phyloP scores from a whole-genome alignment of 1,284 basidiomycete species.

The Ustilago hordei region DNA sequence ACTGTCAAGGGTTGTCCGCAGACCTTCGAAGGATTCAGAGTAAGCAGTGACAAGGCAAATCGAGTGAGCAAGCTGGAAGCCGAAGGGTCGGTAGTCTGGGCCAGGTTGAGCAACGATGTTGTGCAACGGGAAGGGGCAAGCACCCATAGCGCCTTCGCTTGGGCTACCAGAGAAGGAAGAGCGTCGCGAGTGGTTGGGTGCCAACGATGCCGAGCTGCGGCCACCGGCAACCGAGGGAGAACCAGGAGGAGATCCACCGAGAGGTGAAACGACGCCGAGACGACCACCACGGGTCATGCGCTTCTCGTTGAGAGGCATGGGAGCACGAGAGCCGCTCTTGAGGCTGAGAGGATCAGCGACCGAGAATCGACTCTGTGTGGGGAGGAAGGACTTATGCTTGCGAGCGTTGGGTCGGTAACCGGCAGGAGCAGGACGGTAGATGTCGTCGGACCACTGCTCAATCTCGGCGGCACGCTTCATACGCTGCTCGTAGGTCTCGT shows the following conservation, averaged over 20 bases:
- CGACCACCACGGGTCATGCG: constrained; percentile 47
- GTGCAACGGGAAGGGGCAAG: constrained; percentile 84
- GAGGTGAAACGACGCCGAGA: constrained; percentile 54
- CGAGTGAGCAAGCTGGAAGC: constrained; percentile 91
- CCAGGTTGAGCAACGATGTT: constrained; percentile 94
- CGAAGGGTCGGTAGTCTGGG: constrained; percentile 91
- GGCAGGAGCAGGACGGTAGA: constrained; percentile 92
- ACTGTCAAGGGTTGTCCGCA: constrained; percentile 96
- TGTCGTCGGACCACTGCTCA: constrained; percentile 96
- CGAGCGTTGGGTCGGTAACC: constrained; percentile 84
- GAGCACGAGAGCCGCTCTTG: constrained; percentile 43
- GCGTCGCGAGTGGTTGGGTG: constrained; percentile 56
- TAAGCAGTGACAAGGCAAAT: constrained; percentile 98
- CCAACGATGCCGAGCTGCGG: constrained; percentile 83
- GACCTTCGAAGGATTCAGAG: constrained; percentile 94
- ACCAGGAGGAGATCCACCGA: constrained; percentile 77
- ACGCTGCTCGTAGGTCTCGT: constrained; percentile 93
- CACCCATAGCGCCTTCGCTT: constrained; percentile 57
- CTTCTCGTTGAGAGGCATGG: constrained; percentile 50
- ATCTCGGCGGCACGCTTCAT: constrained; percentile 90
- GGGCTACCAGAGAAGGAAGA: constrained; percentile 60
- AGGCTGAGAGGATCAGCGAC: constrained; percentile 59
- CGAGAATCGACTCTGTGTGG: constrained; percentile 74
- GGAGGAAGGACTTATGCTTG: constrained; percentile 80
- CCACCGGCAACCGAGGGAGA: constrained; percentile 81